Conservation (phyloP, 345 rosid species). For the Populus simonii region DNA sequence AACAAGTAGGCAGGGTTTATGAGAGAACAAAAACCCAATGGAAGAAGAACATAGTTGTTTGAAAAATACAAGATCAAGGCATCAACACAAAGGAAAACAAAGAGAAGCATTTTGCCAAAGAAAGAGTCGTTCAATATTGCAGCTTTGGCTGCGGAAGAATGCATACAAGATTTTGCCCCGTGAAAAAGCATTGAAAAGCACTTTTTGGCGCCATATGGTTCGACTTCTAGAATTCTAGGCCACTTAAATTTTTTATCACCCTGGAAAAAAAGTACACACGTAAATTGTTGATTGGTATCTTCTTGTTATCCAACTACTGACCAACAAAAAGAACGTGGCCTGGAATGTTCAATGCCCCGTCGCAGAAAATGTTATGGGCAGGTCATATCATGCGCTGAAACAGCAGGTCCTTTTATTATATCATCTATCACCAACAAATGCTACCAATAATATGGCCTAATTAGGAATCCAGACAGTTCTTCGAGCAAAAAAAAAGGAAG, state of each 20-base stretch:
- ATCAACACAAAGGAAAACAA: not conserved
- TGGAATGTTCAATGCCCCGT: not conserved
- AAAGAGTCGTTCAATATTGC: not conserved
- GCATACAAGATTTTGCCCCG: not conserved
- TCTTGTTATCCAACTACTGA: not conserved
- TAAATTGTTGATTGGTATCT: not conserved
- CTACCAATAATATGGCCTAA: not conserved
- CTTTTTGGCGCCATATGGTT: not conserved
- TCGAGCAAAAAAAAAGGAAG: not conserved
- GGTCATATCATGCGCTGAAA: not conserved
- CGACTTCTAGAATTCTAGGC: not conserved
- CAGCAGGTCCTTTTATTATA: not conserved
- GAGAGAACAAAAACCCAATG: not conserved
- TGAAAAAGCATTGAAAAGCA: not conserved
- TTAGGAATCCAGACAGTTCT: not conserved
- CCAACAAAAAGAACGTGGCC: not conserved
- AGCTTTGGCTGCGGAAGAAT: not conserved
- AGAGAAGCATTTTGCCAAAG: not conserved
- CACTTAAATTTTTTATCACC: conserved; percentile 9
- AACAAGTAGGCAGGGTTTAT: not conserved
- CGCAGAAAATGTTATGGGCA: not conserved
- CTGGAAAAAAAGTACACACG: not conserved
- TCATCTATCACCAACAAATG: not conserved
- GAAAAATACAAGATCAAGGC: not conserved
- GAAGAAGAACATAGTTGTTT: not conserved